Base-by-base conservation (phyloP, 306 rosid genomes). In the Prunus salicina region DNA sequence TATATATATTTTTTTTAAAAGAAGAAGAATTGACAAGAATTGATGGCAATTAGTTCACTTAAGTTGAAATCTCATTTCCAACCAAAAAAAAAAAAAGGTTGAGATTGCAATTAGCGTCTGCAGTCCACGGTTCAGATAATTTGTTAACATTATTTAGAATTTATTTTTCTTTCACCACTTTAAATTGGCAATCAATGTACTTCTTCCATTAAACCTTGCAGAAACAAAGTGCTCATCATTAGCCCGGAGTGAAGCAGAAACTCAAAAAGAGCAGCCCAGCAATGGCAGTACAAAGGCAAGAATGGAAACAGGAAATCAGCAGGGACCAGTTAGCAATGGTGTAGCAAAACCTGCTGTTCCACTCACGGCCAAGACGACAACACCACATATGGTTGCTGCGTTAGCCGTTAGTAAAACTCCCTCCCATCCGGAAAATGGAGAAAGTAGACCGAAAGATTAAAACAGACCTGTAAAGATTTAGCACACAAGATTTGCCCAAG, bases 171-270 rank as follows among this genome's bases (percentile, higher is more conserved):
- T 58, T 71, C 6, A 53, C 20, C 68, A 28, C 67, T 69, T 20
- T 67, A 46, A 65, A 12, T 57, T 57, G 56, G 43, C 75, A 78
- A 63, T 74, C 78, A 66, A 53, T 75, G 69, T 69, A 76, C 61
- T 50, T 80, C 71, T 67, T 87, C 72, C 47, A 8, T 70, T 66
- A 38, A 27, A 61, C 62, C 61, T 85, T 87, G 79, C 94, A 94
- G 98, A 91, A 84, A 91, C 93, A 55, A 87, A 86, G 83, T 88
- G 91, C 78, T 88, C 98, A 45, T 91, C 90, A 34, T 76, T 87
- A 67, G 93, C 99, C 69, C 86, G 90, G 82, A 87, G 76, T 61
- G 91, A 89, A 78, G 79, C 79, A 13, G 97, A 79, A 67, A 76
- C 72, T 72, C 89, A 83, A 63, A 89, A 80, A 76, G 88, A 88